phyloP scores from a whole-genome alignment of 83 land plant species.

The Isoetes engelmannii region DNA sequence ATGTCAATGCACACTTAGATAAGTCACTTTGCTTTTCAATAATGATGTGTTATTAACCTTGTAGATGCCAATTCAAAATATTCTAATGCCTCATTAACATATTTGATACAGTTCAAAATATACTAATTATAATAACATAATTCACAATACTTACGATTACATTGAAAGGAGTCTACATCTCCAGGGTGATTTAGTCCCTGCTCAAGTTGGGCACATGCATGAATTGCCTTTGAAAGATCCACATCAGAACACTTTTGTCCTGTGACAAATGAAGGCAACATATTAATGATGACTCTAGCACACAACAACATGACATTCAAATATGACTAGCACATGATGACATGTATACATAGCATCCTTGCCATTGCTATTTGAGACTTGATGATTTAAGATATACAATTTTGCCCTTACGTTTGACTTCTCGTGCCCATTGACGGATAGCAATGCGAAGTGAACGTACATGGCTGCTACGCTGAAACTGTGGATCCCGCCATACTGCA shows the following conservation, averaged over 20 bases:
- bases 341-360: too few relatives aligned
- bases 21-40: not conserved
- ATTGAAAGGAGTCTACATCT: constrained; percentile 29
- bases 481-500: constrained; percentile 16
- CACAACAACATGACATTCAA: not conserved
- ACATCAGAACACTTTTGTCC: constrained; percentile 27
- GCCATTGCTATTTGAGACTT: too few relatives aligned
- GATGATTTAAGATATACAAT: not conserved
- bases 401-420: not conserved
- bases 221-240: constrained; percentile 33
- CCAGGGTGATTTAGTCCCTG: constrained; percentile 18
- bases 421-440: constrained; percentile 5
- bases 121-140: not conserved
- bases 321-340: too few relatives aligned
- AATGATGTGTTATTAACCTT: not conserved
- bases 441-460: constrained; percentile 10
- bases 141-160: constrained; percentile 25
- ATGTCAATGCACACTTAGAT: not conserved
- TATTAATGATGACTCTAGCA: not conserved
- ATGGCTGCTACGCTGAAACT: constrained; percentile 16
- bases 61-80: not conserved
- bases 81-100: not conserved
- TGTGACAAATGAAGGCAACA: not conserved
- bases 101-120: not conserved
- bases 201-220: constrained; percentile 39